Conservation (phyloP, 2,329 filamentous ascomycete genomes). For the Eurotiales sp. region DNA sequence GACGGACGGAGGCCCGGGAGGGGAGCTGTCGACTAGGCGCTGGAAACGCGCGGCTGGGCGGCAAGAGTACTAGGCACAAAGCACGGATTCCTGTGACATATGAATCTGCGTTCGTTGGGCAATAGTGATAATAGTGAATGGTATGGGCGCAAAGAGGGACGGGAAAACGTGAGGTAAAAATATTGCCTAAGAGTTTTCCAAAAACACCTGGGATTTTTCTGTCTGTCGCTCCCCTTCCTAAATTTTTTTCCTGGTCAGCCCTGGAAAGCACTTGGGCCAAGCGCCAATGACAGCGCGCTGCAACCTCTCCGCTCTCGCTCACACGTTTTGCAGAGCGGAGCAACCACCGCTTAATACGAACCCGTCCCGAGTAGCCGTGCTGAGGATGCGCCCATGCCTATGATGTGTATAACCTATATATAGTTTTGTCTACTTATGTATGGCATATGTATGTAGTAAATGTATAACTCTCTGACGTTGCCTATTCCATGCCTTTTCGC, state of each 20-base stretch:
- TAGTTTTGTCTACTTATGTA: too few relatives aligned
- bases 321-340: conserved; percentile 3
- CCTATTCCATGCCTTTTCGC: too few relatives aligned
- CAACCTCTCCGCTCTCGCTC: neutral
- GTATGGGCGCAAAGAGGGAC: conserved; percentile 14
- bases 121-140: too few relatives aligned
- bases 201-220: conserved; percentile 10
- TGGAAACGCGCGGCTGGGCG: conserved; percentile 37
- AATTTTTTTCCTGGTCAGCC: conserved; percentile 6
- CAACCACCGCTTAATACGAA: neutral
- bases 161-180: conserved; percentile 36
- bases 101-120: too few relatives aligned
- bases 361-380: too few relatives aligned
- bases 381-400: too few relatives aligned
- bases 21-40: conserved; percentile 10
- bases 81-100: conserved; percentile 33
- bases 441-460: too few relatives aligned
- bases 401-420: too few relatives aligned
- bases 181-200: conserved; percentile 40
- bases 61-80: too few relatives aligned
- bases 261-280: conserved; percentile 8
- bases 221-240: neutral
- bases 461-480: too few relatives aligned
- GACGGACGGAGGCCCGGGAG: neutral
- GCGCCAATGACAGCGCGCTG: conserved; percentile 10